phyloP scores from a whole-genome alignment of 495 filamentous ascomycete species.

The Penicillium cataractarum region DNA sequence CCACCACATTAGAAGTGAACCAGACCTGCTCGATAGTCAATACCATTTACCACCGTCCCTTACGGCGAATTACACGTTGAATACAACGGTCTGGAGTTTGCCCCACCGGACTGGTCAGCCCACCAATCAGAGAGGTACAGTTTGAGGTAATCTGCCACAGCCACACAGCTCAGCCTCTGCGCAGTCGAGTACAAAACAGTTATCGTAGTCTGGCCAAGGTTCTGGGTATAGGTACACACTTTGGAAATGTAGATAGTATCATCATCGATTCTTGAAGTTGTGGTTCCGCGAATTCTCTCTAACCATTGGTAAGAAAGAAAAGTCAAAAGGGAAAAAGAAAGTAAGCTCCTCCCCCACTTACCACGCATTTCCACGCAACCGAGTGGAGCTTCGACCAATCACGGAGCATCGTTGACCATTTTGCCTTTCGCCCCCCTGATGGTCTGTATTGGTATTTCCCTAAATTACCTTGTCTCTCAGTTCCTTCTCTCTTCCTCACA shows the following conservation, averaged over 20 bases:
- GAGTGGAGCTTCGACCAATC: not conserved
- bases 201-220: no score
- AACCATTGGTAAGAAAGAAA: not conserved
- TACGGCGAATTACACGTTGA: not conserved
- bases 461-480: no score
- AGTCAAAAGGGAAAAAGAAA: not conserved
- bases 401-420: not conserved
- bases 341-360: not conserved
- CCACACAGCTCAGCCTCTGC: not conserved
- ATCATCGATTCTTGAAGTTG: no score
- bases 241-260: no score
- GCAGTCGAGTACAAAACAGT: not conserved
- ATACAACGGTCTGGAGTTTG: not conserved
- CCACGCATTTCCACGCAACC: slow-evolving; percentile 1
- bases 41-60: not conserved
- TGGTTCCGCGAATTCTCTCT: not conserved
- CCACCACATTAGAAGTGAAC: not conserved
- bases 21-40: no score
- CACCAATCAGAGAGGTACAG: not conserved
- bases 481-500: not conserved
- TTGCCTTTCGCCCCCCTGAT: slow-evolving; percentile 5
- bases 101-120: not conserved
- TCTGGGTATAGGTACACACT: not conserved
- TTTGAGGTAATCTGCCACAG: slow-evolving; percentile 2
- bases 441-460: not conserved